Evolutionary conservation across 768 basidiomycete genomes (phyloP).

Genomic region (Mycena polygramma): DNA sequence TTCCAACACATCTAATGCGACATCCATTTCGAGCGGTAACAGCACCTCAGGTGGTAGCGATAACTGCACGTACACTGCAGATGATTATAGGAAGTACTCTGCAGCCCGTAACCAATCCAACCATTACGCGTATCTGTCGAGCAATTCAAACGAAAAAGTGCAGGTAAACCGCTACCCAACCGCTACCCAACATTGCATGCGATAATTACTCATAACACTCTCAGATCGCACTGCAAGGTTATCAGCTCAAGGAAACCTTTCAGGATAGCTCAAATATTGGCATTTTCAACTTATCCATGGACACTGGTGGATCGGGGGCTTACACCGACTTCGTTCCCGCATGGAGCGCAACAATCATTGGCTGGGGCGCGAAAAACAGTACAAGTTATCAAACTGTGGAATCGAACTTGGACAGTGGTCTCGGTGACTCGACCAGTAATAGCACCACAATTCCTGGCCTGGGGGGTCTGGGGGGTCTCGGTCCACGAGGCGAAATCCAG

Average conservation of each 20-base stretch:
- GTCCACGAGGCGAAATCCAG: neutral
- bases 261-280: neutral
- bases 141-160: too few relatives aligned
- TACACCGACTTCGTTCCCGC: neutral
- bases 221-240: neutral
- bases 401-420: neutral
- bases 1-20: neutral
- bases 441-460: neutral
- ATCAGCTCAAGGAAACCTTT: neutral
- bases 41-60: too few relatives aligned
- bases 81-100: neutral
- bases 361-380: neutral
- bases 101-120: neutral
- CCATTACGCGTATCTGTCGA: too few relatives aligned
- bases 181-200: too few relatives aligned
- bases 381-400: too few relatives aligned
- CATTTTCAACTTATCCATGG: conserved; percentile 18
- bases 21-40: neutral
- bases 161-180: too few relatives aligned
- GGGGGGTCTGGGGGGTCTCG: neutral
- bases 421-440: neutral
- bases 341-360: conserved; percentile 14
- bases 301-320: neutral
- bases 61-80: conserved; percentile 7
- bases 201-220: neutral